A percentile compares a stretch with the other conserved stretches of the same genome.
Evolutionary conservation across 345 rosid genomes (phyloP).

Genomic region (Rubroshorea leprosula): DNA sequence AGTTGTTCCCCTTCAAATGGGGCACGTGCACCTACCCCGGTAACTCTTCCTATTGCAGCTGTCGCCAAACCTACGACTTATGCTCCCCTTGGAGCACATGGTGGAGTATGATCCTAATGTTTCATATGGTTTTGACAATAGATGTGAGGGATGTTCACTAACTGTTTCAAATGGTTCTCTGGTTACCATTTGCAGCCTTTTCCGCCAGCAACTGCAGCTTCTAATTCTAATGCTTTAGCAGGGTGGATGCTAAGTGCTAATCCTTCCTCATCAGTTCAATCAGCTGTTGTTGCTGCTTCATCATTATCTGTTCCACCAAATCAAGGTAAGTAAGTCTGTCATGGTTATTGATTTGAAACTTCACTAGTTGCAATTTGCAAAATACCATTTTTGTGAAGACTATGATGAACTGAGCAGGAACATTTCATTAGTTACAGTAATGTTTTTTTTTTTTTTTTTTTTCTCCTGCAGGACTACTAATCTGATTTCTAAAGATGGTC

Average conservation of each 20-base stretch:
- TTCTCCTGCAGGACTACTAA: too few species aligned
- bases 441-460: too few species aligned
- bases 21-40: conserved; percentile 53
- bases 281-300: conserved; percentile 49
- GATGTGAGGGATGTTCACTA: background rate
- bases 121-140: background rate
- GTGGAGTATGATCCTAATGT: conserved; percentile 34
- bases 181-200: conserved; percentile 39
- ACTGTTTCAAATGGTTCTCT: conserved; percentile 9
- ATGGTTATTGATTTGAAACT: background rate
- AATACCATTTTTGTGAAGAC: too few species aligned
- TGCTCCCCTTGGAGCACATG: conserved; percentile 54
- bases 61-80: conserved; percentile 47
- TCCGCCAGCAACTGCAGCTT: conserved; percentile 50
- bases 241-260: conserved; percentile 70
- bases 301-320: conserved; percentile 44
- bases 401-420: background rate
- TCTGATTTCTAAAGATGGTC: too few species aligned
- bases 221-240: conserved; percentile 59
- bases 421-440: background rate
- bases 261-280: conserved; percentile 78
- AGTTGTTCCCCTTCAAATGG: conserved; percentile 55
- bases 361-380: background rate
- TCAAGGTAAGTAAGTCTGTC: conserved; percentile 51
- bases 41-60: conserved; percentile 51